These are phyloP conservation scores for Globisporangium rhizosaccharum DNA, from an alignment of 352 stramenopile species.

Conservation along the genomic window DNA sequence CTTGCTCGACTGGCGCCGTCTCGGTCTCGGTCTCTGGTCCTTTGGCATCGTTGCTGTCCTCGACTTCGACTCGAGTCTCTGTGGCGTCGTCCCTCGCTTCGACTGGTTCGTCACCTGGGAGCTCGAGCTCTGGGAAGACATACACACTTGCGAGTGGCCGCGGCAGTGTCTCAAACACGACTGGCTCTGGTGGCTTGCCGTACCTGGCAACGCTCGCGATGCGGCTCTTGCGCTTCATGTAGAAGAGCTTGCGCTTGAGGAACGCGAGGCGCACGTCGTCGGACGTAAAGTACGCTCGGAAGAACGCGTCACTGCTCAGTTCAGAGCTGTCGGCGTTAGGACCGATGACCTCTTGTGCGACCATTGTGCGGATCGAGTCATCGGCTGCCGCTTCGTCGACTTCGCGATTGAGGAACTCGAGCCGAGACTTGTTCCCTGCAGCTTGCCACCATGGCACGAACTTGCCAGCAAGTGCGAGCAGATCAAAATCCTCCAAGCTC, in stretches of 20 bases:
- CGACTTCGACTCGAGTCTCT: constrained; percentile 10
- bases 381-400: constrained; percentile 35
- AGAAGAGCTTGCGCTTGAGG: constrained; percentile 46
- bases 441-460: constrained; percentile 62
- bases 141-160: constrained; percentile 26
- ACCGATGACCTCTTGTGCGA: constrained; percentile 20
- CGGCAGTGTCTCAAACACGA: constrained; percentile 40
- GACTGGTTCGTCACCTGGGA: not conserved
- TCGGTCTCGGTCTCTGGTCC: not conserved
- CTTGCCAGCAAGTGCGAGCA: constrained; percentile 34
- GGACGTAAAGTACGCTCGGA: constrained; percentile 42
- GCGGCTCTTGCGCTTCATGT: constrained; percentile 32
- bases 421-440: constrained; percentile 38
- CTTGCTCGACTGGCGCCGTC: not conserved
- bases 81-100: constrained; percentile 10
- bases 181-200: constrained; percentile 35
- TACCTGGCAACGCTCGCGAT: constrained; percentile 35
- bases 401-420: constrained; percentile 47
- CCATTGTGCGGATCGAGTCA: constrained; percentile 25
- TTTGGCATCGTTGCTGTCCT: not conserved
- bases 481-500: constrained; percentile 35
- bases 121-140: constrained; percentile 17
- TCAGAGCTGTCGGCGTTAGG: not conserved
- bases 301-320: constrained; percentile 25
- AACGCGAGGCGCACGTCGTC: constrained; percentile 33